A percentile compares a stretch with the other conserved stretches of the same genome.
Conservation (phyloP, 1,284 basidiomycete genomes). For the Puccinia novopanici region DNA sequence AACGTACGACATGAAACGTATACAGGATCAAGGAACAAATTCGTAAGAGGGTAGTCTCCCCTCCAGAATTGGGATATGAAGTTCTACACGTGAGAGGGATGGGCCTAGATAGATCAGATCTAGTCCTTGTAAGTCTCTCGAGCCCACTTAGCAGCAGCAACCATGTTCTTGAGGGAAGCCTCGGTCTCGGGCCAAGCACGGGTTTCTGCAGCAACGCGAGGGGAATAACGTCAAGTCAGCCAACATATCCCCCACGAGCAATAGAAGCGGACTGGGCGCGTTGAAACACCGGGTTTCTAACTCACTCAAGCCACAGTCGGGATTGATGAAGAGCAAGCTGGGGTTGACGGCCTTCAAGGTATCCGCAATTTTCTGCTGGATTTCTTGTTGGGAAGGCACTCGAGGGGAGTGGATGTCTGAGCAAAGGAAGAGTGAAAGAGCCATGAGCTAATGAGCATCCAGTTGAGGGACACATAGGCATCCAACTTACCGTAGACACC, state of each 20-base stretch:
- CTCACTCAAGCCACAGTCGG: slow-evolving; percentile 68
- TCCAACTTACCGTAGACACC: slow-evolving; percentile 65
- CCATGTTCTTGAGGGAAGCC: slow-evolving; percentile 80
- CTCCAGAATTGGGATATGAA: neutral
- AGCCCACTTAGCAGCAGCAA: slow-evolving; percentile 61
- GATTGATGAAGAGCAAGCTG: slow-evolving; percentile 74
- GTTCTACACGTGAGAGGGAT: neutral
- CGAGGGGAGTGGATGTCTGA: slow-evolving; percentile 98
- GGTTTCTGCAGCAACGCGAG: slow-evolving; percentile 62
- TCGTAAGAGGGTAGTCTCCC: neutral
- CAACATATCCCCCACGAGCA: neutral
- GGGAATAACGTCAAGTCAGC: neutral
- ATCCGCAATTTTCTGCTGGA: slow-evolving; percentile 84
- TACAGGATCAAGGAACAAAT: neutral
- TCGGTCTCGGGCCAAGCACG: slow-evolving; percentile 96
- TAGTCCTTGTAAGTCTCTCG: slow-evolving; percentile 50
- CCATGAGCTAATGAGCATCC: neutral
- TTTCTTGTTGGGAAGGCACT: slow-evolving; percentile 90
- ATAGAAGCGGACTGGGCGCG: too few species aligned
- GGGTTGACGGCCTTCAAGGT: slow-evolving; percentile 62
- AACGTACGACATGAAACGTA: neutral
- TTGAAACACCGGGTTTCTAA: neutral
- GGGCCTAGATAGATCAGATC: neutral
- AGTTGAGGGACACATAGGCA: slow-evolving; percentile 56
- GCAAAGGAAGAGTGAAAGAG: neutral